Percentiles rank a stretch among this genome's conserved stretches.
phyloP scores from a whole-genome alignment of 768 basidiomycete species.

The Tulasnella sp. region DNA sequence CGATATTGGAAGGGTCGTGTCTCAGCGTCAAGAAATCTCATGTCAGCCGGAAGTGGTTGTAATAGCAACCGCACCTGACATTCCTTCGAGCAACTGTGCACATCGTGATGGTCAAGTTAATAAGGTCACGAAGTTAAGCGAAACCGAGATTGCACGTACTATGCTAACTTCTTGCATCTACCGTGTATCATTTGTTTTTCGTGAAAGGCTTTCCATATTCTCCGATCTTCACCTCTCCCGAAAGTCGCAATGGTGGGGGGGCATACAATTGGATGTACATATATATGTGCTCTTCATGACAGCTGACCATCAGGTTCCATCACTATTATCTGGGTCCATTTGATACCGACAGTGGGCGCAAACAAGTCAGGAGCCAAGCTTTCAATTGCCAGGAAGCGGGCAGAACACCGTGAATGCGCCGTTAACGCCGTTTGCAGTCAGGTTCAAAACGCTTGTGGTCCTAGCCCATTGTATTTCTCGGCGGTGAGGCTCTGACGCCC shows the following conservation, averaged over 20 bases:
- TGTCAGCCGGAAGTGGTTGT: too few species aligned
- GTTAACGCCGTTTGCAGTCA: conserved; percentile 2
- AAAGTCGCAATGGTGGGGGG: neutral
- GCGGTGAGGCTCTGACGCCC: neutral
- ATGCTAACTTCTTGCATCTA: neutral
- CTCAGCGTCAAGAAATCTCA: too few species aligned
- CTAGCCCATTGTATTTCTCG: too few species aligned
- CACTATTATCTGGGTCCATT: neutral
- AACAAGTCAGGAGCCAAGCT: neutral
- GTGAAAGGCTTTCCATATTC: neutral
- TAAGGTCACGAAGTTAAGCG: neutral
- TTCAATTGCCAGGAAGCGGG: too few species aligned
- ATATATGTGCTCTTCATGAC: neutral
- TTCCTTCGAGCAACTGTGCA: neutral
- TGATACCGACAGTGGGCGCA: neutral
- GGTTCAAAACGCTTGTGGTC: neutral
- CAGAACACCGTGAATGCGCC: neutral
- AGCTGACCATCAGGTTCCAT: neutral
- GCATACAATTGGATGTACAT: neutral
- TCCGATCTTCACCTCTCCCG: conserved; percentile 7
- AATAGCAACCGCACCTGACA: neutral
- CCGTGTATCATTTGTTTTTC: neutral
- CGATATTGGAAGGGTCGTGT: too few species aligned
- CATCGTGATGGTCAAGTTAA: neutral
- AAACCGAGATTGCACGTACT: neutral